Evolutionary conservation across 805 yeast genomes (phyloP).

Genomic region (Cyberlindnera nakhonratchasimensis): DNA sequence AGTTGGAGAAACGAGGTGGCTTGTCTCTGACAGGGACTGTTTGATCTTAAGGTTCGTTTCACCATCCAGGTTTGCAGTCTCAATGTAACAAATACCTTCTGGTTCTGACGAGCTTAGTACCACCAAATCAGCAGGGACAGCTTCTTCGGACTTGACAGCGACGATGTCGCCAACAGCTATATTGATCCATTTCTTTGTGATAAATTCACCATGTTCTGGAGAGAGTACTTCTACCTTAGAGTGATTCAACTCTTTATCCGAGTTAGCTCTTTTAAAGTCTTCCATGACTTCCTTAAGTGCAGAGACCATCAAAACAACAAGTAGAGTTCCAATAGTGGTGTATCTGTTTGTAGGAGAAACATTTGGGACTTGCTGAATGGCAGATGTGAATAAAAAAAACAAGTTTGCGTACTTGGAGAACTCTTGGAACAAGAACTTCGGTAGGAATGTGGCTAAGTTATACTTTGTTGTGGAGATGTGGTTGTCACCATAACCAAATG

Average conservation of each 20-base stretch:
- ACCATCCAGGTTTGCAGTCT: constrained; percentile 96
- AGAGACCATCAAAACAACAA: constrained; percentile 82
- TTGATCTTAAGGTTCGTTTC: constrained; percentile 96
- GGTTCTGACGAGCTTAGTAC: constrained; percentile 92
- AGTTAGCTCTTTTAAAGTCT: constrained; percentile 81
- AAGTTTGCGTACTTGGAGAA: constrained; percentile 95
- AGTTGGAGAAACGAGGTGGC: constrained; percentile 61
- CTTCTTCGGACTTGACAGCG: constrained; percentile 77
- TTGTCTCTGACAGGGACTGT: constrained; percentile 79
- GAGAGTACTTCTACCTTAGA: constrained; percentile 66
- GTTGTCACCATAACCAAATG: constrained; percentile 65
- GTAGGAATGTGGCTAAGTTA: constrained; percentile 87
- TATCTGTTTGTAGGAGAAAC: constrained; percentile 95
- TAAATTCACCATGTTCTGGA: constrained; percentile 56
- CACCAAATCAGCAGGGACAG: constrained; percentile 90
- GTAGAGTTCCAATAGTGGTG: constrained; percentile 89
- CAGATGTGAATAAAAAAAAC: constrained; percentile 87
- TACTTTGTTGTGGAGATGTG: constrained; percentile 95
- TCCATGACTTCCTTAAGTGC: constrained; percentile 90
- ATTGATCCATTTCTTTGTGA: constrained; percentile 73
- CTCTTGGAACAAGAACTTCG: constrained; percentile 93
- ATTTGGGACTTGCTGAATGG: constrained; percentile 94
- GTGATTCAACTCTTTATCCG: constrained; percentile 85
- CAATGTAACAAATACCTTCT: constrained; percentile 95
- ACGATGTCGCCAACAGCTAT: constrained; percentile 91